These are phyloP conservation scores for Termitomyces sp. DNA, from an alignment of 768 basidiomycete genomes.

Conservation along the genomic window DNA sequence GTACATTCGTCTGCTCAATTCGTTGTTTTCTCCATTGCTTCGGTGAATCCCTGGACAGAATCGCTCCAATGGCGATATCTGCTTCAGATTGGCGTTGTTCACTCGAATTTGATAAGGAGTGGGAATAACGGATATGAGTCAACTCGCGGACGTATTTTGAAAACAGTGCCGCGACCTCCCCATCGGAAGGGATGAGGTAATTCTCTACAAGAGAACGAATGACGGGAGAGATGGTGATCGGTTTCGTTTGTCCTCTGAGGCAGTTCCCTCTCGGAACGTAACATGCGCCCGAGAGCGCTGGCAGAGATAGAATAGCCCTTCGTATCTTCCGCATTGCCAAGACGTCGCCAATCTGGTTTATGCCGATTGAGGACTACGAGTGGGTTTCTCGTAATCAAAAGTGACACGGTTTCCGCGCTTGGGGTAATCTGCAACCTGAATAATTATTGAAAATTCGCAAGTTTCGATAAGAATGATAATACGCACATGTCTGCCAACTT, in stretches of 20 bases:
- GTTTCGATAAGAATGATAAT: too few relatives aligned
- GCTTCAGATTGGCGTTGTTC: neutral
- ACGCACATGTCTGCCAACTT: too few relatives aligned
- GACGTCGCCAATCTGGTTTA: neutral
- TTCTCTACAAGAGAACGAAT: neutral
- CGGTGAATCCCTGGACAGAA: neutral
- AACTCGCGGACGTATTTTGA: neutral
- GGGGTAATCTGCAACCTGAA: too few relatives aligned
- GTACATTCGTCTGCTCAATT: neutral
- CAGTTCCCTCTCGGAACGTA: neutral
- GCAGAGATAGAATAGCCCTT: neutral
- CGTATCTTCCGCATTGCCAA: neutral
- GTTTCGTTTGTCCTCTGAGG: neutral
- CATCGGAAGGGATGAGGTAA: neutral
- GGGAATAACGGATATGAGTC: too few relatives aligned
- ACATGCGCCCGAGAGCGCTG: neutral
- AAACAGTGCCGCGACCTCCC: neutral
- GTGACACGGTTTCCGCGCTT: too few relatives aligned
- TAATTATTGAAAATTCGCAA: too few relatives aligned
- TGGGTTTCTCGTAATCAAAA: neutral
- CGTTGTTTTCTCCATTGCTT: neutral
- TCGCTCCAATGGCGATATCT: neutral
- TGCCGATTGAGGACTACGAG: neutral
- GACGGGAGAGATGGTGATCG: neutral
- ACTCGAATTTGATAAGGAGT: neutral